Evolutionary conservation across 495 filamentous ascomycete genomes (phyloP), one percentile per base, ranked within the genome.

Genomic region (Filosporella fistucella): DNA sequence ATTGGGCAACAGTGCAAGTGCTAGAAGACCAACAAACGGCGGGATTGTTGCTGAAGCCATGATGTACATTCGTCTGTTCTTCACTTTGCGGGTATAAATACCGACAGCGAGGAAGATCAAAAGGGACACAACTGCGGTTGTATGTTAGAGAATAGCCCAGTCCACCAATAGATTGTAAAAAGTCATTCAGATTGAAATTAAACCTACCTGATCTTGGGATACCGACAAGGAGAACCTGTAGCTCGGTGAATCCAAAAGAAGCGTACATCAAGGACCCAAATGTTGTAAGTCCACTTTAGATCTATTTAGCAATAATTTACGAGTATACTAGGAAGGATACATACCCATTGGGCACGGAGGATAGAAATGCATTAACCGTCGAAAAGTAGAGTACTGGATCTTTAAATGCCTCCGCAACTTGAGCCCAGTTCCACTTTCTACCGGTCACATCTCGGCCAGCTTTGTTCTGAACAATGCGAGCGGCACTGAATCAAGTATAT

Each of bases 251-350:
- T 2, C 72, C 74, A 42, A 75, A 75, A 4, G 61, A 65, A 4
- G 61, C 66, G 18, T 76, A 70, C 6, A 77, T 59, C 28, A 75
- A 71, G 0, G 64, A 53, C 0, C 67, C 68, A 52, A 75, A 78
- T 26, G 71, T 75, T 0, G 70, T 71, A 18, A 76, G 63, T 0
- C 71, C 73, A 7, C 75, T 38, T 10, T 30, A 9, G 14, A 21
- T 38, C 3, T 3, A 7, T 9, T 38, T 38, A 38, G 35, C n/a
- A 38, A 30, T 8, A 30, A 30, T 8, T 30, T 30, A 8, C 28
- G 8, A 30, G 8, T n/a, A n/a, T n/a, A n/a, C n/a, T n/a, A n/a
- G 23, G 35, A 21, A 38, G 20, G 32, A 14, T 14, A n/a, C 32
- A 35, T 38, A 38, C 35, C 35, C 74, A 37, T 70, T 75, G 0